A percentile compares a stretch with the other conserved stretches of the same genome.
Evolutionary conservation across 129 eudicot genomes (phyloP).

Genomic region (Saposhnikovia divaricata): DNA sequence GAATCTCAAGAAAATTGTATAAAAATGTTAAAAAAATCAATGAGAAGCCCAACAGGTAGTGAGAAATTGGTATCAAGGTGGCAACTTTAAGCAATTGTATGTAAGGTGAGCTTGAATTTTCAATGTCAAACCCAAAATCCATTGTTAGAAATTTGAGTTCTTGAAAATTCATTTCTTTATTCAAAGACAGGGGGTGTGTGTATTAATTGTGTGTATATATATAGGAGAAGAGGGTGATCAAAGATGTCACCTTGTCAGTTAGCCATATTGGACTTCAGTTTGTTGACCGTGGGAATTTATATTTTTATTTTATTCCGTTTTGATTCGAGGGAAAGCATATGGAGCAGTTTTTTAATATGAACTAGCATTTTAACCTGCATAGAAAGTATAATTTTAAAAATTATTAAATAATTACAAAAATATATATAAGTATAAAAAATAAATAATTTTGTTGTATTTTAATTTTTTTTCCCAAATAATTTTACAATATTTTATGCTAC

Average conservation of each 20-base stretch:
- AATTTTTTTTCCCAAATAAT: no score
- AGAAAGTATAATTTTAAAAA: no score
- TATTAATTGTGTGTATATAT: neutral
- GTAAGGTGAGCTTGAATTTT: conserved; percentile 40
- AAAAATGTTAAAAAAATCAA: conserved; percentile 19
- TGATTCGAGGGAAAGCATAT: no score
- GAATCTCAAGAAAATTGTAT: conserved; percentile 69
- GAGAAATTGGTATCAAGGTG: conserved; percentile 51
- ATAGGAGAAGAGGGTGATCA: neutral
- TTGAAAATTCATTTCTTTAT: neutral
- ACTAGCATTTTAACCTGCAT: no score
- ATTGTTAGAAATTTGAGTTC: conserved; percentile 8
- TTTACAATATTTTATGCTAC: no score
- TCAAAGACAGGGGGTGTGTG: neutral
- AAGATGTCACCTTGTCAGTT: neutral
- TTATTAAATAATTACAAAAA: no score
- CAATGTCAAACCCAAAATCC: conserved; percentile 3
- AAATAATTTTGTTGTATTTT: no score
- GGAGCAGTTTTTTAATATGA: no score
- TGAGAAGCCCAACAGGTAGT: conserved; percentile 34
- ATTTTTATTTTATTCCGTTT: no score
- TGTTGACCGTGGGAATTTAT: neutral
- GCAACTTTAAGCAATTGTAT: conserved; percentile 49
- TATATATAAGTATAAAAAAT: no score
- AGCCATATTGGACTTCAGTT: conserved; percentile 3